phyloP scores from a whole-genome alignment of 2,329 filamentous ascomycete genomes.

The Hypoxylon sp. region DNA sequence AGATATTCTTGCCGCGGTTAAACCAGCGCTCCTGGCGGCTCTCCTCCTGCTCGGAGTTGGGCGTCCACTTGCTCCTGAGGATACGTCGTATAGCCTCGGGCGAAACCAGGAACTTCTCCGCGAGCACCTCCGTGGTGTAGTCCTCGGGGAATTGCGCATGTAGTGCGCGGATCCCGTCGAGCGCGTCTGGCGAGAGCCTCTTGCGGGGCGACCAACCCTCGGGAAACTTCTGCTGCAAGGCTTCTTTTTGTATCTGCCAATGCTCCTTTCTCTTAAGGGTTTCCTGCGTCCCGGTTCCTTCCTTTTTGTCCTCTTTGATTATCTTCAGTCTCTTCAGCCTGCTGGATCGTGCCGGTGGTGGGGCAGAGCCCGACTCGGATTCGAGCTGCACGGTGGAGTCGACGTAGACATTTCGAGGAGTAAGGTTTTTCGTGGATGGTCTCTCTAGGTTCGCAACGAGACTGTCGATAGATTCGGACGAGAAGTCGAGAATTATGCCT shows the following conservation, averaged over 20 bases:
- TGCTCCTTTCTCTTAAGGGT: slow-evolving; percentile 50
- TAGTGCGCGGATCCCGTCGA: slow-evolving; percentile 87
- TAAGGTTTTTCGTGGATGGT: slow-evolving; percentile 48
- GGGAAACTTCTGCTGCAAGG: slow-evolving; percentile 79
- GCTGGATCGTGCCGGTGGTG: slow-evolving; percentile 1
- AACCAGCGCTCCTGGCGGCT: slow-evolving; percentile 69
- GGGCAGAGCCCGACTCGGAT: slow-evolving; percentile 34
- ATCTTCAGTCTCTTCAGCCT: slow-evolving; percentile 42
- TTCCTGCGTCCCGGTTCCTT: slow-evolving; percentile 13
- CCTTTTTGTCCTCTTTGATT: slow-evolving; percentile 29
- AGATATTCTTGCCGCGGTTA: slow-evolving; percentile 66
- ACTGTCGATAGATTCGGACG: slow-evolving; percentile 47
- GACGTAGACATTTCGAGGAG: slow-evolving; percentile 25
- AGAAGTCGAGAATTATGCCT: slow-evolving; percentile 47
- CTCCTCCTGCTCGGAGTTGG: slow-evolving; percentile 64
- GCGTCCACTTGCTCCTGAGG: slow-evolving; percentile 78
- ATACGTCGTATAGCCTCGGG: slow-evolving; percentile 89
- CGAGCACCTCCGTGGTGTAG: slow-evolving; percentile 78
- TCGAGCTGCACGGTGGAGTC: background rate
- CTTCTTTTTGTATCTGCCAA: slow-evolving; percentile 82
- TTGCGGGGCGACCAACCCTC: slow-evolving; percentile 85
- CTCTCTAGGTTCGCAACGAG: slow-evolving; percentile 13
- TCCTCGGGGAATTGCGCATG: slow-evolving; percentile 78
- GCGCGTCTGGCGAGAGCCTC: slow-evolving; percentile 87
- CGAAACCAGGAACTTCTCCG: slow-evolving; percentile 84